These are phyloP conservation scores for Stereum hirsutum DNA, from an alignment of 1,284 basidiomycete species.

Conservation along the genomic window DNA sequence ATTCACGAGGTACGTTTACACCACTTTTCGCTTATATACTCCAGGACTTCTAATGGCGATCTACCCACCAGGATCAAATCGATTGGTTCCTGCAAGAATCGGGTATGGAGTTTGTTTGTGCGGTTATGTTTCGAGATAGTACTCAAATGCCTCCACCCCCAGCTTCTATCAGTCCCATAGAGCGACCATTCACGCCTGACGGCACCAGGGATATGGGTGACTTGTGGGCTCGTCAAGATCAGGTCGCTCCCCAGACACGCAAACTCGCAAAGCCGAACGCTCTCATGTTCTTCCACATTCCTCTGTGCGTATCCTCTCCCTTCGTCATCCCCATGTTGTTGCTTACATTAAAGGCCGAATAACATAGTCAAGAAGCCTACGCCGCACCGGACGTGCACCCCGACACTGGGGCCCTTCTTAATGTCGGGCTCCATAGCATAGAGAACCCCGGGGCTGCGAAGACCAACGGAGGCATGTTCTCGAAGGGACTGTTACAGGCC, in stretches of 20 bases:
- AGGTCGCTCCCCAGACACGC: slow-evolving; percentile 41
- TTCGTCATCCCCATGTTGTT: slow-evolving; percentile 5
- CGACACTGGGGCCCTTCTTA: slow-evolving; percentile 45
- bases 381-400: slow-evolving; percentile 47
- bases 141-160: not conserved
- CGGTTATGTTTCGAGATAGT: not conserved
- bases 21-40: not conserved
- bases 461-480: slow-evolving; percentile 72
- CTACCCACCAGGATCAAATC: slow-evolving; percentile 51
- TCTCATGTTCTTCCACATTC: slow-evolving; percentile 94
- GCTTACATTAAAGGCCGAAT: slow-evolving; percentile 2
- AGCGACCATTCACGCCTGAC: slow-evolving; percentile 77
- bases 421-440: slow-evolving; percentile 54
- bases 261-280: slow-evolving; percentile 85
- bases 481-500: slow-evolving; percentile 65
- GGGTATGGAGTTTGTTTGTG: too few species aligned
- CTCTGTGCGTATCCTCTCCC: slow-evolving; percentile 49
- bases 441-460: slow-evolving; percentile 61
- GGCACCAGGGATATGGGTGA: slow-evolving; percentile 57
- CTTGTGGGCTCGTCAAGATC: slow-evolving; percentile 51
- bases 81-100: slow-evolving; percentile 85
- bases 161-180: slow-evolving; percentile 52
- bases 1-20: slow-evolving; percentile 45
- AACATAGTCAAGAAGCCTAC: slow-evolving; percentile 51
- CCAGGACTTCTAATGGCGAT: not conserved